phyloP scores from a whole-genome alignment of 176 grass and related monocot species.

The Eleusine indica region DNA sequence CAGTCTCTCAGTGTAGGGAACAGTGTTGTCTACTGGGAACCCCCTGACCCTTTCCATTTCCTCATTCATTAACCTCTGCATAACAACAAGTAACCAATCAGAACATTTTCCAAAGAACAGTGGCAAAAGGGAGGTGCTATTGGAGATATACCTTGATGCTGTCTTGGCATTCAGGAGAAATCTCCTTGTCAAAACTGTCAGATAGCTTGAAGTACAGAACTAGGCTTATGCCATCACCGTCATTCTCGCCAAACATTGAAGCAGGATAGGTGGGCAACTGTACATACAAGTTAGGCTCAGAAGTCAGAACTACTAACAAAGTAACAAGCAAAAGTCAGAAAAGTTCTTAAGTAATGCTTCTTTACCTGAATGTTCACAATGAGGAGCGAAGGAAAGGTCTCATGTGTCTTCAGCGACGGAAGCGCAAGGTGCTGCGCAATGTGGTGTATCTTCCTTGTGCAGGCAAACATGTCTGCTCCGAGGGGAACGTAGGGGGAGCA shows the following conservation, averaged over 20 bases:
- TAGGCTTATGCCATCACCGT: slow-evolving; percentile 81
- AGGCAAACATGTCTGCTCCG: slow-evolving; percentile 80
- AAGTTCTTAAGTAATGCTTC: neutral
- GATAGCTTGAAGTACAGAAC: slow-evolving; percentile 93
- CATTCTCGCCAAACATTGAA: slow-evolving; percentile 75
- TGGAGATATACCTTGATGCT: slow-evolving; percentile 63
- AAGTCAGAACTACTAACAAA: slow-evolving; percentile 22
- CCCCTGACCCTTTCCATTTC: slow-evolving; percentile 84
- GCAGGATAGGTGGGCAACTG: slow-evolving; percentile 88
- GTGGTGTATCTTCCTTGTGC: slow-evolving; percentile 75
- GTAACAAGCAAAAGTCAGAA: slow-evolving; percentile 7
- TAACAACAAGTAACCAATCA: slow-evolving; percentile 14
- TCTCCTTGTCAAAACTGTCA: slow-evolving; percentile 82
- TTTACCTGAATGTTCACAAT: slow-evolving; percentile 96
- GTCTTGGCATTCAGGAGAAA: slow-evolving; percentile 66
- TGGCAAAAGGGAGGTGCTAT: neutral
- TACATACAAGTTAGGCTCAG: slow-evolving; percentile 17
- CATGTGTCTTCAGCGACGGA: slow-evolving; percentile 59
- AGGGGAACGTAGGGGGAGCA: slow-evolving; percentile 75
- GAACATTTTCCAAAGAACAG: neutral
- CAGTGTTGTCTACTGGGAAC: slow-evolving; percentile 65
- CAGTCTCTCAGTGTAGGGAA: slow-evolving; percentile 80
- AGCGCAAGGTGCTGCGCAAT: slow-evolving; percentile 86
- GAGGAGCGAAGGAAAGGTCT: slow-evolving; percentile 74
- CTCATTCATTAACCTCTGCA: slow-evolving; percentile 75